A percentile compares a stretch with the other conserved stretches of the same genome.
Evolutionary conservation across 768 basidiomycete genomes (phyloP).

Genomic region (Sutorius australiensis): DNA sequence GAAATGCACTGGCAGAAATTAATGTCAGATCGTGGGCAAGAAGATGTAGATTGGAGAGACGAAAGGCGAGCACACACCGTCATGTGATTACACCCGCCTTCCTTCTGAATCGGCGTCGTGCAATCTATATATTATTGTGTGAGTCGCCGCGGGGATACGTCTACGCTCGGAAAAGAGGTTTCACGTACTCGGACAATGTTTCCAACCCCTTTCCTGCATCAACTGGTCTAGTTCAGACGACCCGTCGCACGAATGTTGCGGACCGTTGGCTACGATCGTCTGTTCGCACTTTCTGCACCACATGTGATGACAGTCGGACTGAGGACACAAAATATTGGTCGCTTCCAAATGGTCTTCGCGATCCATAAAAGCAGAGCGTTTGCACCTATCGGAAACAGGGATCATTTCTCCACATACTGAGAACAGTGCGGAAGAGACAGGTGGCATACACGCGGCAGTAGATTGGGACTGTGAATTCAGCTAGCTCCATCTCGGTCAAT

Average conservation of each 20-base stretch:
- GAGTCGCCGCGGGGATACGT: not conserved
- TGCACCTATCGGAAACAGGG: conserved; percentile 39
- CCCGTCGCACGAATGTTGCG: conserved; percentile 56
- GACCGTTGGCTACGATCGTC: conserved; percentile 31
- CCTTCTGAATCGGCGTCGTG: conserved; percentile 49
- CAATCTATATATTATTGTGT: conserved; percentile 32
- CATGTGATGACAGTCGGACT: conserved; percentile 42
- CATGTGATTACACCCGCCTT: conserved; percentile 58
- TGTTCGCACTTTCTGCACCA: conserved; percentile 66
- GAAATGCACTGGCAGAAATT: conserved; percentile 42
- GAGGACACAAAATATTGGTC: conserved; percentile 46
- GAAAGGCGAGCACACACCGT: conserved; percentile 31
- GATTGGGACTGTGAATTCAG: conserved; percentile 39
- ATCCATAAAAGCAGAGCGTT: conserved; percentile 46
- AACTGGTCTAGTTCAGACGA: conserved; percentile 49
- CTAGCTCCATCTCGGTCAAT: conserved; percentile 47
- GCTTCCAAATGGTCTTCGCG: conserved; percentile 41
- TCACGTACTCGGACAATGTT: conserved; percentile 54
- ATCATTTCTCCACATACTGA: not conserved
- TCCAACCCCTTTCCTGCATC: conserved; percentile 58
- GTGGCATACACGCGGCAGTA: conserved; percentile 47
- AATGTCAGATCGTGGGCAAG: not conserved
- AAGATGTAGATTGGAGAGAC: not conserved
- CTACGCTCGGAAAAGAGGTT: not conserved
- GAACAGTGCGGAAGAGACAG: not conserved